A percentile compares a stretch with the other conserved stretches of the same genome.
Evolutionary conservation across 192 early-diverging fungal species (phyloP).

Genomic region (Spizellomyces sp.): DNA sequence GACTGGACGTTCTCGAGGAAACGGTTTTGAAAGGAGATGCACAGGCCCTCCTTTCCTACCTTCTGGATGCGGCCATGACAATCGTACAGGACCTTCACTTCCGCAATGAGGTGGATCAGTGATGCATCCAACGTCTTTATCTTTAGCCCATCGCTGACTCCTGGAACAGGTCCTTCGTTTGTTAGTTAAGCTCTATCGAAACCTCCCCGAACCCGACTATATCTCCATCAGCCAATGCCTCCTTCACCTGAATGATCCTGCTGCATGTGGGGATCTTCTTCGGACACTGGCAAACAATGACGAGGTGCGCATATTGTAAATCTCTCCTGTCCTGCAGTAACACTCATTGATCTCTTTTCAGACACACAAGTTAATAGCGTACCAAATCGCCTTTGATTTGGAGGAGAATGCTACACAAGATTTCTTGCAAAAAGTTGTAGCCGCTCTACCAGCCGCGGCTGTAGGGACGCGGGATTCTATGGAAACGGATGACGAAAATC

Average conservation of each 20-base stretch:
- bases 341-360: constrained; percentile 15
- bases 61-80: constrained; percentile 83
- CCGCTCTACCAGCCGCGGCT: constrained; percentile 48
- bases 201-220: constrained; percentile 84
- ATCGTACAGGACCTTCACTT: constrained; percentile 80
- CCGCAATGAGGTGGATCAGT: constrained; percentile 69
- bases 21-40: constrained; percentile 67
- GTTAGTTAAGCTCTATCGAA: constrained; percentile 74
- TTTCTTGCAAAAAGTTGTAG: constrained; percentile 81
- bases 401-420: constrained; percentile 97
- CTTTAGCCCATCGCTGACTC: neutral
- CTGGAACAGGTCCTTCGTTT: constrained; percentile 62
- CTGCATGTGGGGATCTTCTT: constrained; percentile 74
- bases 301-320: constrained; percentile 47
- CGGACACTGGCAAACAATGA: constrained; percentile 62
- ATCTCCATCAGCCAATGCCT: constrained; percentile 89
- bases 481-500: constrained; percentile 54
- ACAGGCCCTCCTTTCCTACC: constrained; percentile 74
- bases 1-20: constrained; percentile 89
- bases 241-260: constrained; percentile 85
- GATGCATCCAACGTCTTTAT: neutral
- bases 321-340: neutral
- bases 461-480: constrained; percentile 43
- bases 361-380: constrained; percentile 76
- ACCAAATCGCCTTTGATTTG: constrained; percentile 97